Conservation (phyloP, 1,139 yeast species). For the Candida smagusa region DNA sequence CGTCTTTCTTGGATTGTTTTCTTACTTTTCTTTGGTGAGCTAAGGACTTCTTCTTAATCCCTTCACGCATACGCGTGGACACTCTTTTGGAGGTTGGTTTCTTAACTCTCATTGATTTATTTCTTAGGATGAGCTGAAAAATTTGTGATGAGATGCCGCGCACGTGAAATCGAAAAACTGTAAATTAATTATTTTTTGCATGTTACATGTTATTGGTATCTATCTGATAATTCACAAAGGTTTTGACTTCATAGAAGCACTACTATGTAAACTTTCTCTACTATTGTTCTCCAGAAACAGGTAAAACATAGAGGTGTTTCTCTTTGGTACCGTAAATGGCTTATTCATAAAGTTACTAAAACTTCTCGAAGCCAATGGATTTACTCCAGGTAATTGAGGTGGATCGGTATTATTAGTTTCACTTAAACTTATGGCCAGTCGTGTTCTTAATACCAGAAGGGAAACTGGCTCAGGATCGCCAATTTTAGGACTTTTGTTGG, state of each 20-base stretch:
- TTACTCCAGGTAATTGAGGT: slow-evolving; percentile 4
- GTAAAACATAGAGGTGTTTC: slow-evolving; percentile 14
- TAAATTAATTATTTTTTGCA: too few relatives aligned
- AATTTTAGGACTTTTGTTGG: neutral
- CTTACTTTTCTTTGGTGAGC: slow-evolving; percentile 87
- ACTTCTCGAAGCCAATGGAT: slow-evolving; percentile 10
- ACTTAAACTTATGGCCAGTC: slow-evolving; percentile 37
- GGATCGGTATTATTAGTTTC: slow-evolving; percentile 15
- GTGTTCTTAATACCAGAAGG: slow-evolving; percentile 31
- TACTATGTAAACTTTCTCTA: slow-evolving; percentile 27
- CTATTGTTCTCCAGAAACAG: slow-evolving; percentile 24
- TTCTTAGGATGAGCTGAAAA: neutral
- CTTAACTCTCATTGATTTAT: slow-evolving; percentile 40
- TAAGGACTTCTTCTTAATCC: slow-evolving; percentile 91
- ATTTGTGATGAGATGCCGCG: slow-evolving; percentile 5
- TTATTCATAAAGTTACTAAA: slow-evolving; percentile 31
- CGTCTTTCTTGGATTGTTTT: slow-evolving; percentile 80
- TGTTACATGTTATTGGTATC: too few relatives aligned
- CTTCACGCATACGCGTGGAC: slow-evolving; percentile 91
- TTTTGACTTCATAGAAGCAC: neutral
- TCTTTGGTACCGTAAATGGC: slow-evolving; percentile 35
- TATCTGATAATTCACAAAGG: too few relatives aligned
- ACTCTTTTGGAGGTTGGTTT: slow-evolving; percentile 82
- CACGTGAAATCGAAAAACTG: neutral
- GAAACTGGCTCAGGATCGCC: neutral